Evolutionary conservation across 1,284 basidiomycete species (phyloP).

Genomic region (Trichosporon inkin): DNA sequence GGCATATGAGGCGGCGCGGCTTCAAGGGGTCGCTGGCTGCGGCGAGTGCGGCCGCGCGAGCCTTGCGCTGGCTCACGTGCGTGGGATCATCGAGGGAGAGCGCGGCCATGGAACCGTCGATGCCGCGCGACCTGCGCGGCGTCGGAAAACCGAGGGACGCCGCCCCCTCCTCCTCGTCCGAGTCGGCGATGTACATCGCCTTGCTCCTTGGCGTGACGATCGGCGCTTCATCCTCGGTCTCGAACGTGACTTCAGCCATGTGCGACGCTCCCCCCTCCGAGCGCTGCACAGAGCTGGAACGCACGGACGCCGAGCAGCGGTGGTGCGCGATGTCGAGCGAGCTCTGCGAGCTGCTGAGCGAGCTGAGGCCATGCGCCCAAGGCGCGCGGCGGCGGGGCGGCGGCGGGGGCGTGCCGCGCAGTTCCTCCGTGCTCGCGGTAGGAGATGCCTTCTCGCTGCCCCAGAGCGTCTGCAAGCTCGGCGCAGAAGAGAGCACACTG

Average conservation of each 20-base stretch:
- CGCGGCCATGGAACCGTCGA: not conserved
- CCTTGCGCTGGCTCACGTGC: not conserved
- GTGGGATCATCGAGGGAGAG: not conserved
- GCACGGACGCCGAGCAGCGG: not conserved
- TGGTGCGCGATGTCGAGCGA: not conserved
- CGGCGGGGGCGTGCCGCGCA: not conserved
- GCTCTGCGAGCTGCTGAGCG: not conserved
- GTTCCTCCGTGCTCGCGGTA: not conserved
- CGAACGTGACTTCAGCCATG: not conserved
- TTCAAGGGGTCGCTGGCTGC: constrained; percentile 13
- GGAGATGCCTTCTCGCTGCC: not conserved
- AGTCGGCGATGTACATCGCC: not conserved
- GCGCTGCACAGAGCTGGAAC: not conserved
- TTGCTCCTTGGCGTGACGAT: not conserved
- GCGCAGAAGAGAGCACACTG: not conserved
- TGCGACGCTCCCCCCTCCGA: not conserved
- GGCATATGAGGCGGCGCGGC: constrained; percentile 11
- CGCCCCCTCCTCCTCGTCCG: not conserved
- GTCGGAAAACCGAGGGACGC: not conserved
- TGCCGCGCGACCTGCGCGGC: not conserved
- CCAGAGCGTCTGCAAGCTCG: not conserved
- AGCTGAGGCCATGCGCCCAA: not conserved
- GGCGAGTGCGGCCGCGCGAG: constrained; percentile 10
- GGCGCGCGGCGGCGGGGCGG: not conserved
- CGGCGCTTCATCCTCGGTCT: not conserved